Evolutionary conservation across 1,284 basidiomycete species (phyloP).

Genomic region (Filobasidium uniguttulatum): DNA sequence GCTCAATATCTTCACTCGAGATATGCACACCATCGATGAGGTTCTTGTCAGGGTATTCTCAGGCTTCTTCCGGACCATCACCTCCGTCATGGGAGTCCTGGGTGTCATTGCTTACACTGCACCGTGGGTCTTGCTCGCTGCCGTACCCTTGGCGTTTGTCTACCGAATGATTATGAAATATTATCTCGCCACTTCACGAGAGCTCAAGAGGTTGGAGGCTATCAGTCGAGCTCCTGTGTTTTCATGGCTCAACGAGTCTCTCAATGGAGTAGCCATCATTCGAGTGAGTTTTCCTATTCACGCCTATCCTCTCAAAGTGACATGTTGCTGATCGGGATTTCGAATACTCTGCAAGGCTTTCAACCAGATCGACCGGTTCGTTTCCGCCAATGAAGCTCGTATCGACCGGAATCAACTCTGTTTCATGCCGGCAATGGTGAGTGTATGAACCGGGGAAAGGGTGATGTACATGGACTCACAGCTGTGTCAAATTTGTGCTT

Average conservation of each 20-base stretch:
- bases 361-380: constrained; percentile 58
- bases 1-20: constrained; percentile 65
- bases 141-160: constrained; percentile 60
- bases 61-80: constrained; percentile 41
- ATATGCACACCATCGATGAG: constrained; percentile 81
- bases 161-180: constrained; percentile 70
- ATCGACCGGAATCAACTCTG: constrained; percentile 45
- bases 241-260: constrained; percentile 69
- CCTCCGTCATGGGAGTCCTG: constrained; percentile 54
- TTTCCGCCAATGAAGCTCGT: constrained; percentile 59
- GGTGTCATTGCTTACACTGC: constrained; percentile 66
- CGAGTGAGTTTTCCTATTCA: too few relatives aligned
- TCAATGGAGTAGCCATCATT: constrained; percentile 73
- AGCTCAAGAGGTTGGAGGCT: constrained; percentile 82
- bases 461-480: too few relatives aligned
- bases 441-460: too few relatives aligned
- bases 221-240: constrained; percentile 84
- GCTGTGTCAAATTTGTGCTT: too few relatives aligned
- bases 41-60: constrained; percentile 59
- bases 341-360: too few relatives aligned
- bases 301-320: too few relatives aligned
- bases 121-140: constrained; percentile 63
- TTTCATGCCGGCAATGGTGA: constrained; percentile 39
- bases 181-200: constrained; percentile 79
- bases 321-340: too few relatives aligned